Conservation (phyloP, 179 eudicot genomes). For the Silene vulgaris region DNA sequence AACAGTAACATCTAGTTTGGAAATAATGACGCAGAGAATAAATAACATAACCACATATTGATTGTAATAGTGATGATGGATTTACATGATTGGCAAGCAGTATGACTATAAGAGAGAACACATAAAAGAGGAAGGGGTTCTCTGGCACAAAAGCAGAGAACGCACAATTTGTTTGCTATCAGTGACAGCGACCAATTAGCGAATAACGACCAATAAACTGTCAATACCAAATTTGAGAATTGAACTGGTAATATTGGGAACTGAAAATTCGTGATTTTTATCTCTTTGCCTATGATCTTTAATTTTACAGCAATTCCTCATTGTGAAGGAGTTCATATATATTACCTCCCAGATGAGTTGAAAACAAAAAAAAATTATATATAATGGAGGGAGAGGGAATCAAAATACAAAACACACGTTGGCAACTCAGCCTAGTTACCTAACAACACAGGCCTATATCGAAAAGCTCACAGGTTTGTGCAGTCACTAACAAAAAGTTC, state of each 20-base stretch:
- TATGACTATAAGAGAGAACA: background rate
- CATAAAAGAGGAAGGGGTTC: background rate
- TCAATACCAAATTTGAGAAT: background rate
- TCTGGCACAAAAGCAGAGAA: background rate
- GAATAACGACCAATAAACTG: background rate
- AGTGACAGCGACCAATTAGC: no score
- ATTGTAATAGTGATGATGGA: background rate
- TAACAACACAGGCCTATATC: background rate
- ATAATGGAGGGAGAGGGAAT: background rate
- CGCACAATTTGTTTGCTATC: no score
- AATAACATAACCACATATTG: background rate
- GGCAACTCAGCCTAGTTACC: constrained; percentile 2
- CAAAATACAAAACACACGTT: background rate
- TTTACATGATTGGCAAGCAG: background rate
- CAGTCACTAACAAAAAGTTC: background rate
- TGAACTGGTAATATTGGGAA: background rate
- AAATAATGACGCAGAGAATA: background rate
- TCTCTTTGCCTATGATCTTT: background rate
- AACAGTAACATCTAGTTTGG: no score
- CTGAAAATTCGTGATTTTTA: background rate
- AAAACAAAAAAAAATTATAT: background rate
- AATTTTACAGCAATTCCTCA: background rate
- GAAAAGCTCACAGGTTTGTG: background rate
- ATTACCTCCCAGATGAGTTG: background rate
- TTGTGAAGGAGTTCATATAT: background rate